Base-by-base conservation (phyloP, 2,329 filamentous ascomycete species). In the Trichoderma semiorbis region DNA sequence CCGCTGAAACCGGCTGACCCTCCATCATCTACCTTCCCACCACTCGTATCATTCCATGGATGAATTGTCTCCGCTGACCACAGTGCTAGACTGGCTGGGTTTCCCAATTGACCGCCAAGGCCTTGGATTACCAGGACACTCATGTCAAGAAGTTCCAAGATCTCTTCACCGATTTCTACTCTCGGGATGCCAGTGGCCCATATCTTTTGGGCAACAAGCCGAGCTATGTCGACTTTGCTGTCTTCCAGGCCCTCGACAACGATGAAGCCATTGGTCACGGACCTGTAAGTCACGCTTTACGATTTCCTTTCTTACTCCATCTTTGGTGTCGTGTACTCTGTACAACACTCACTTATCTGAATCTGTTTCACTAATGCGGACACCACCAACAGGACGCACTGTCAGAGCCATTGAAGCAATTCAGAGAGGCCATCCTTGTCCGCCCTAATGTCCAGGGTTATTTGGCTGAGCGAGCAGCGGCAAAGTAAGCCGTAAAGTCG, bases 181-280 rank as follows among this genome's bases (percentile, higher is more conserved):
- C 82, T 28, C 64, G 74, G 0, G 75, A 81, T 1, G 63, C 60
- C 0, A 71, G 70, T 0, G 81, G 81, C 0, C 81, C 82, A 0
- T 83, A 79, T 55, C 78, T 83, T 3, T 72, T 83, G 1, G 81
- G 82, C 1, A 73, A 82, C 8, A 77, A 74, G 36, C 70, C 82
- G 61, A 81, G 78, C 10, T 83, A 83, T 43, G 78, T 76, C 11
- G 82, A 83, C 57, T 83, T 83, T 73, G 80, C 79, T 0, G 74
- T 83, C 2, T 83, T 81, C 62, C 79, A 82, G 66, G 80, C 80
- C 5, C 78, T 83, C 28, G 80, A 83, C 58, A 82, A 83, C 36
- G 79, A 83, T 47, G 67, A 73, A 21, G 72, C 72, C 28, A 81
- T 77, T 60, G 79, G 78, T 26, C 32, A 14, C 43, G 36, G 32